Evolutionary conservation across 2,329 filamentous ascomycete species (phyloP).

Genomic region (Trichoderma atrobrunneum): DNA sequence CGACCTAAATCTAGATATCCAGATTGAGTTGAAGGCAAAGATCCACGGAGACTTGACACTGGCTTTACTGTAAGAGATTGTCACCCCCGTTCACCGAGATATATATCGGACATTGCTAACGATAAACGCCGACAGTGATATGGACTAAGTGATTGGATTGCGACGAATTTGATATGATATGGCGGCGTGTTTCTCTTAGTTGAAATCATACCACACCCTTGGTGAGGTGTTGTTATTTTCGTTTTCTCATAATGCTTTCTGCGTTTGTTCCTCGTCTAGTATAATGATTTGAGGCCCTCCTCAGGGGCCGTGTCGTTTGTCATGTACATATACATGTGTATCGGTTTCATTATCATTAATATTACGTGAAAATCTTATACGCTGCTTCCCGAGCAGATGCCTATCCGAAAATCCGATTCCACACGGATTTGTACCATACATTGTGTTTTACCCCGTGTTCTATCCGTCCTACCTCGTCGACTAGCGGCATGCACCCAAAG

Average conservation of each 20-base stretch:
- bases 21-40: constrained; percentile 75
- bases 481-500: constrained; percentile 36
- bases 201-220: not conserved
- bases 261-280: not conserved
- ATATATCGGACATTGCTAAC: not conserved
- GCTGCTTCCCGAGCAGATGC: not conserved
- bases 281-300: not conserved
- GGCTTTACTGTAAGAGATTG: constrained; percentile 59
- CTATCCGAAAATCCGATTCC: constrained; percentile 19
- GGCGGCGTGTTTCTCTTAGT: not conserved
- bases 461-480: constrained; percentile 34
- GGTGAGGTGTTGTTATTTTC: not conserved
- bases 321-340: constrained; percentile 12
- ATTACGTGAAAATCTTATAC: not conserved
- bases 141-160: constrained; percentile 15
- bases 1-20: constrained; percentile 74
- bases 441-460: constrained; percentile 29
- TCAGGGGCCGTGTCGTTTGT: not conserved
- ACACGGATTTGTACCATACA: constrained; percentile 21
- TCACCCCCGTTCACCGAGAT: not conserved
- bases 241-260: not conserved
- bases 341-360: constrained; percentile 14
- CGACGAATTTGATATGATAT: not conserved
- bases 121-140: not conserved
- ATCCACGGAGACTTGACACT: constrained; percentile 76